Percentiles rank a stretch among this genome's conserved stretches.
phyloP scores from a whole-genome alignment of 2,329 filamentous ascomycete genomes.

The Pyricularia grisea region DNA sequence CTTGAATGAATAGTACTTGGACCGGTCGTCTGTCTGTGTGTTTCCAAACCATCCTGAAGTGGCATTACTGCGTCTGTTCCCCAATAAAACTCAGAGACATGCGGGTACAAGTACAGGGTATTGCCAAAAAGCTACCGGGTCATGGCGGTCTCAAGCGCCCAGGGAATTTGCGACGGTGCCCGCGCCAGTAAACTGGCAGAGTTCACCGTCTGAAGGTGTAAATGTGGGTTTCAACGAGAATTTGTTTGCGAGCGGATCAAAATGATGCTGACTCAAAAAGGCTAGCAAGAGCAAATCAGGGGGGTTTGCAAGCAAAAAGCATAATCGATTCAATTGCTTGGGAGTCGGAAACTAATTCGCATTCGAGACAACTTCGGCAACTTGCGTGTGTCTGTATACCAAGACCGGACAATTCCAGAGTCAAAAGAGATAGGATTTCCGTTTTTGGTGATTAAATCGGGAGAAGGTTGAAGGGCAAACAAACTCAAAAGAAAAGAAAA shows the following conservation, averaged over 20 bases:
- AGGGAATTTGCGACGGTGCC: neutral
- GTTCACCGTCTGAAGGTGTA: neutral
- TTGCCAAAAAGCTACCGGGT: neutral
- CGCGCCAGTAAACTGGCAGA: no score
- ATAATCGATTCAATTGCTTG: neutral
- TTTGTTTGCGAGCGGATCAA: neutral
- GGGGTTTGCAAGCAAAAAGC: neutral
- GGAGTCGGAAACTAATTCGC: neutral
- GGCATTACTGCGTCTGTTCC: neutral
- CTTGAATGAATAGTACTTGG: neutral
- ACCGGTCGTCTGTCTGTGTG: neutral
- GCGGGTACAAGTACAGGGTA: neutral
- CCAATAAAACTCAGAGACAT: neutral
- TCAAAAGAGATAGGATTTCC: neutral
- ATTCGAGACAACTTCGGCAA: neutral
- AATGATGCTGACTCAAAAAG: neutral
- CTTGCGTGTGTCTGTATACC: neutral
- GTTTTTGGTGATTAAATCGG: neutral
- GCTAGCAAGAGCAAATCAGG: neutral
- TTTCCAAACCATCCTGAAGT: neutral
- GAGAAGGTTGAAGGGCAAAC: neutral
- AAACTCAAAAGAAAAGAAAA: neutral
- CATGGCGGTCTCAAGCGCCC: neutral
- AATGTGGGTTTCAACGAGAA: neutral
- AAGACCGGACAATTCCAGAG: neutral